Evolutionary conservation across 2,329 filamentous ascomycete genomes (phyloP), one percentile per base, ranked within the genome.

Genomic region (Aureobasidium sp.): DNA sequence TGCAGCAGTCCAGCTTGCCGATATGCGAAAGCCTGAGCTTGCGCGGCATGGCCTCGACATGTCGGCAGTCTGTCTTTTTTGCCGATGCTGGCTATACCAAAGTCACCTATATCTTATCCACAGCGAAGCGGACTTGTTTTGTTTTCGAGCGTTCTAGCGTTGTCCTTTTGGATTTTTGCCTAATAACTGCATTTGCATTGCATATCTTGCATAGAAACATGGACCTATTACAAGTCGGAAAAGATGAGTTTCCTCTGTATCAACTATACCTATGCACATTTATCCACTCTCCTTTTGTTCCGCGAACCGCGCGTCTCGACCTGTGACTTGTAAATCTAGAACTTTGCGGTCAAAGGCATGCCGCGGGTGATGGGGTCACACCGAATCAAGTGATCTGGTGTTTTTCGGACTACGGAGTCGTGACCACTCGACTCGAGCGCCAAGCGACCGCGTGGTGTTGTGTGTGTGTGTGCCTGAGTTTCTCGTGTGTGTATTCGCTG

Each of bases 1-100:
- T 60, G 57, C 24, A 42, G 40, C 42, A 60, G 57, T 24, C 57
- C 45, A 9, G 44, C 17, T 40, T 60, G 57, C 42, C 57, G 57
- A 2, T 60, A 60, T 24, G 31, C 31, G 8, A 29, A 47, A 22
- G 29, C 31, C 3, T 59, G 33, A 59, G 19, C 1, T 17, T 9
- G n/a, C 1, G 35, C 50, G 7, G 15, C 35, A 24, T 17, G 29
- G 15, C 31, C 9, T 29, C 17, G 44, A 29, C 6, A 40, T 9
- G 6, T 7, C 8, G 31, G 31, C 31, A 33, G 9, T n/a, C 15
- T 19, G 3, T 7, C 37, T 17, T 2, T 33, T 33, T 33, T 12
- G 31, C 31, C 31, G 9, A 33, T 3, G 31, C 31, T 17, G 37
- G 37, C 17, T 39, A n/a, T 39, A 39, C 17, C 37, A 39, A 1